Percentiles rank a stretch among this genome's conserved stretches.
Conservation (phyloP, 192 early-diverging fungal genomes). For the Coemansia sp. region DNA sequence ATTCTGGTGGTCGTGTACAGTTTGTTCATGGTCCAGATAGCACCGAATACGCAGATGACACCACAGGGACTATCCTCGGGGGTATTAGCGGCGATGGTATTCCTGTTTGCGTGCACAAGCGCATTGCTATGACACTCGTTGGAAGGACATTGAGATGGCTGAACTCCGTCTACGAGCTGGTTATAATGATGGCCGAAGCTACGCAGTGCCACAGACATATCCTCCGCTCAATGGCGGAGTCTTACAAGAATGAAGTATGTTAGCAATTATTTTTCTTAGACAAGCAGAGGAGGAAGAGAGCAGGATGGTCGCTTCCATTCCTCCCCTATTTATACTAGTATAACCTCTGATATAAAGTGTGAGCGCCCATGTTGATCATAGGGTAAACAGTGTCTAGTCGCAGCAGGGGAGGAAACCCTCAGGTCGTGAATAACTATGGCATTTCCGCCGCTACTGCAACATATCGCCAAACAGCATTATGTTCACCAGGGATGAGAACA, state of each 20-base stretch:
- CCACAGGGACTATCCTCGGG: neutral
- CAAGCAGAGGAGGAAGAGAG: too few relatives aligned
- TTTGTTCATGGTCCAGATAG: neutral
- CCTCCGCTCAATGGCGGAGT: too few relatives aligned
- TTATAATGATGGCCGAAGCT: too few relatives aligned
- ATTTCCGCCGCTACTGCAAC: neutral
- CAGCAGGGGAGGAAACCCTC: too few relatives aligned
- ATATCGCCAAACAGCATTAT: conserved; percentile 26
- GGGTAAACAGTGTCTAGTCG: too few relatives aligned
- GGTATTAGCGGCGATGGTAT: neutral
- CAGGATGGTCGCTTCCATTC: too few relatives aligned
- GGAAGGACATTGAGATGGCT: neutral
- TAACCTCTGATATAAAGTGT: too few relatives aligned
- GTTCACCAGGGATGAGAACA: conserved; percentile 1
- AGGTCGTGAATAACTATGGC: too few relatives aligned
- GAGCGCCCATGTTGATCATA: too few relatives aligned
- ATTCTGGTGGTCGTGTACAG: conserved; percentile 5
- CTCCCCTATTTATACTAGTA: too few relatives aligned
- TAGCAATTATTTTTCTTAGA: conserved; percentile 2
- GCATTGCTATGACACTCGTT: conserved; percentile 6
- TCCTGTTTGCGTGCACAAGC: conserved; percentile 4
- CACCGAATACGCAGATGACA: neutral
- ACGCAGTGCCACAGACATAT: too few relatives aligned
- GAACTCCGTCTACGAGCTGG: conserved; percentile 10
- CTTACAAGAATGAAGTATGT: too few relatives aligned